Evolutionary conservation across 106 monocot genomes (phyloP), one percentile per base, ranked within the genome.

Genomic region (Dendrobium nobile): DNA sequence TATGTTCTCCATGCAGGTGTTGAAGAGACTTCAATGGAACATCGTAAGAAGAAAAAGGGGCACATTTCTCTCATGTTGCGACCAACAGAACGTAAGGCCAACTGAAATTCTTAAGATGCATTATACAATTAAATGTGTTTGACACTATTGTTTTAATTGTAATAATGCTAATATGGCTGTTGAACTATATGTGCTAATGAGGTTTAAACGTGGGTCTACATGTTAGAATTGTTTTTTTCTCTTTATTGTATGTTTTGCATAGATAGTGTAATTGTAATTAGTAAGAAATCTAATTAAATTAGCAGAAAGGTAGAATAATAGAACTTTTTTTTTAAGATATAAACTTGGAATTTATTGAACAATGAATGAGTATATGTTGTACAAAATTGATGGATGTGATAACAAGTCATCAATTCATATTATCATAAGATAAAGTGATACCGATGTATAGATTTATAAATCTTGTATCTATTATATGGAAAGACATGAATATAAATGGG

Each of bases 51-150:
- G 84, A 89, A 87, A 78, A 88, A 80, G 77, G 75, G 81, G 79
- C 90, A 93, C 78, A 80, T 92, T 81, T 86, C 96, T 82, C 90
- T 96, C 19, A 19, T 88, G 78, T 59, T 82, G 79, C 90, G 96
- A 9, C 92, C 87, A 77, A 96, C 93, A 9, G 96, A 96, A 56
- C 93, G 96, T 96, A 87, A 92, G 96, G 82, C 2, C 55, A 58
- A 27, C 28, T 68, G 0, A 13, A 70, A 67, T 45, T 65, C 26
- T 65, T 26, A 65, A 26, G 22, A 24, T n/a, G 64, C 64, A 26
- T 13, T 51, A 51, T 10, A 31, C 31, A 31, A 31, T 31, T 31
- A 31, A 31, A 31, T 31, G 31, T 31, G 31, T 31, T 31, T 31
- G 31, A 31, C 31, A 31, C 31, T 31, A 28, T 28, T 31, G 31